Base-by-base conservation (phyloP, 345 rosid genomes). In the Salix exigua region DNA sequence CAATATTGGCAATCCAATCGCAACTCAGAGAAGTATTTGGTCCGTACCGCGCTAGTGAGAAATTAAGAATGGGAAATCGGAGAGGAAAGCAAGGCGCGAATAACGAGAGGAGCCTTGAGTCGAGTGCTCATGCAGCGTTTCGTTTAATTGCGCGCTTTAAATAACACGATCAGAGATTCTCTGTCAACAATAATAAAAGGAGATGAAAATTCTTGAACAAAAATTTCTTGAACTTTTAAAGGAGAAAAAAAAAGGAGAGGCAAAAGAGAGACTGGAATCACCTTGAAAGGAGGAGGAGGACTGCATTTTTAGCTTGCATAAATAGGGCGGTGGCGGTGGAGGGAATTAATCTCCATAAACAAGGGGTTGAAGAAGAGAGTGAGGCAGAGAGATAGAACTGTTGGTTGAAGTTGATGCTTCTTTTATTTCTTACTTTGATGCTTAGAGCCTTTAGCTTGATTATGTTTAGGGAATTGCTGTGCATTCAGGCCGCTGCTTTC, bases 131-230 rank as follows among this genome's bases (percentile, higher is more conserved):
- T 60, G 68, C 69, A 69, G 55, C 35, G 46, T 51, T 51, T 18
- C 58, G 62, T 73, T 70, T 67, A 77, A 64, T 33, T 78, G 67
- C 79, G 28, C 2, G 46, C 81, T 73, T 75, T 60, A 50, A 76
- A 66, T 70, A 58, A 55, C 77, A 28, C 51, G 58, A 78, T 70
- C 83, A 79, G 81, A 81, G 87, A 89, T 80, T 82, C 88, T 82
- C 90, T 83, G 87, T 68, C 65, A 60, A 74, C 68, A 74, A 60
- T 44, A 38, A 73, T 18, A 25, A 17, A 8, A 44, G 10, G 10
- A 30, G 31, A 21, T 4, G 8, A 66, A 9, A 13, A 19, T n/a
- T 33, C 50, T 46, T 14, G 50, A 46, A 46, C 12, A 11, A 42
- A 2, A 31, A 4, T 6, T 26, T 19, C 12, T 17, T 58, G 4